A percentile compares a stretch with the other conserved stretches of the same genome.
Evolutionary conservation across 805 yeast genomes (phyloP).

Genomic region (Nakazawaea holstii): DNA sequence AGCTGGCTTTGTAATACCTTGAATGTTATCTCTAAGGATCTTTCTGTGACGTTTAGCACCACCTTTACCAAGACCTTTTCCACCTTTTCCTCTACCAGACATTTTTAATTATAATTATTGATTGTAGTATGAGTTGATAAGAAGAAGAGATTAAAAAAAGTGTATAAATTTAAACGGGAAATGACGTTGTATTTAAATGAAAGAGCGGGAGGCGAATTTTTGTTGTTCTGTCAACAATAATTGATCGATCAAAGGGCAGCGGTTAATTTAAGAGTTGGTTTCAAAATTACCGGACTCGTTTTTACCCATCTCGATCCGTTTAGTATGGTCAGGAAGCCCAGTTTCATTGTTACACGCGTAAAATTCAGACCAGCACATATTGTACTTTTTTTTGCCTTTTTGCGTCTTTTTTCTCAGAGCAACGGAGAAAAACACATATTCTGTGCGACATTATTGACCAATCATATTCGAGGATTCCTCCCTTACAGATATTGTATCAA

Average conservation of each 20-base stretch:
- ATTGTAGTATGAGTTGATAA: slow-evolving; percentile 11
- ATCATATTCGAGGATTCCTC: slow-evolving; percentile 5
- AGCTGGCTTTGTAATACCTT: slow-evolving; percentile 99
- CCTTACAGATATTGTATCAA: too few relatives aligned
- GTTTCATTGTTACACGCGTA: slow-evolving; percentile 1
- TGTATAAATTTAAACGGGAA: not conserved
- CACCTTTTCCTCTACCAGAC: slow-evolving; percentile 99
- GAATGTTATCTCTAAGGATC: slow-evolving; percentile 98
- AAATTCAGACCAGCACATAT: not conserved
- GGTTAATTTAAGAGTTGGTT: not conserved
- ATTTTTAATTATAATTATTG: slow-evolving; percentile 30
- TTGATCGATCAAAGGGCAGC: not conserved
- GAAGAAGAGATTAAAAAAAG: slow-evolving; percentile 3
- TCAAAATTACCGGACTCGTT: slow-evolving; percentile 1
- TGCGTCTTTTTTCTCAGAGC: not conserved
- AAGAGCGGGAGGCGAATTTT: slow-evolving; percentile 10
- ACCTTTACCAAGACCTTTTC: slow-evolving; percentile 99
- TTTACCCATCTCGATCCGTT: slow-evolving; percentile 1
- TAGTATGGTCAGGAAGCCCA: slow-evolving; percentile 4
- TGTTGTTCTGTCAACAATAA: slow-evolving; percentile 13
- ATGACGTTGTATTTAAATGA: not conserved
- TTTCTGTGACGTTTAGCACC: slow-evolving; percentile 99
- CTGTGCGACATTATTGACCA: not conserved
- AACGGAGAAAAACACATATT: not conserved
- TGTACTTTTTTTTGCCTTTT: not conserved